A percentile compares a stretch with the other conserved stretches of the same genome.
Conservation (phyloP, 805 yeast species). For the Sugiyamaella smithiae region DNA sequence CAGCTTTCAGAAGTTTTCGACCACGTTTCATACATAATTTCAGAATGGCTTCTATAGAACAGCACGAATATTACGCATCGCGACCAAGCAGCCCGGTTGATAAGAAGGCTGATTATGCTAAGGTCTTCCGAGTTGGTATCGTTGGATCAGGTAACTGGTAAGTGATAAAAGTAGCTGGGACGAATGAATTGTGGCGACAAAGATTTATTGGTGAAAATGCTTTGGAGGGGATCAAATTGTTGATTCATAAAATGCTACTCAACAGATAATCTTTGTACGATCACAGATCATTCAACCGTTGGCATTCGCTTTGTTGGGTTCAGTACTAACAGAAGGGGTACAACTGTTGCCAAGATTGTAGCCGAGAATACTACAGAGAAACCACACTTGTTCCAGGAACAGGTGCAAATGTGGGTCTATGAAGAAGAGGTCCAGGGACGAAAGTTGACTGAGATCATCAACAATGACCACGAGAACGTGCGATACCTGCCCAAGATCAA, state of each 20-base stretch:
- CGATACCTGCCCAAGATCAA: slow-evolving; percentile 87
- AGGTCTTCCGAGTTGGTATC: slow-evolving; percentile 58
- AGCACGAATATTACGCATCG: slow-evolving; percentile 8
- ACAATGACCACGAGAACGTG: slow-evolving; percentile 88
- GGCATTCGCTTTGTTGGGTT: no score
- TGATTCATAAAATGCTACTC: no score
- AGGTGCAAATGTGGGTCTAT: slow-evolving; percentile 95
- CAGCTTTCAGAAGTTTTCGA: neutral
- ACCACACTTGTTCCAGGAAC: slow-evolving; percentile 64
- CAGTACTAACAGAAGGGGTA: no score
- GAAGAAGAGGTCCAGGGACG: slow-evolving; percentile 75
- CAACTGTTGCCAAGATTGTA: slow-evolving; percentile 92
- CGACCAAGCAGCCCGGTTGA: slow-evolving; percentile 11
- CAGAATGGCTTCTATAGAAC: slow-evolving; percentile 4
- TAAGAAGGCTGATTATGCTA: slow-evolving; percentile 1
- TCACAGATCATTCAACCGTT: no score
- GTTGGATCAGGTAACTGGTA: slow-evolving; percentile 96
- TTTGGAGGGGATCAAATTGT: no score
- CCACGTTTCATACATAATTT: neutral
- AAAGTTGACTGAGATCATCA: slow-evolving; percentile 86
- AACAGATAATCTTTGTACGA: no score
- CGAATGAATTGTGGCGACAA: no score
- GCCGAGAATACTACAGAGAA: slow-evolving; percentile 80
- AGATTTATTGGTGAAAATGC: no score
- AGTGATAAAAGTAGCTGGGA: no score